Evolutionary conservation across 805 yeast species (phyloP), one percentile per base, ranked within the genome.

Genomic region (Saccharomycopsis schoenii): DNA sequence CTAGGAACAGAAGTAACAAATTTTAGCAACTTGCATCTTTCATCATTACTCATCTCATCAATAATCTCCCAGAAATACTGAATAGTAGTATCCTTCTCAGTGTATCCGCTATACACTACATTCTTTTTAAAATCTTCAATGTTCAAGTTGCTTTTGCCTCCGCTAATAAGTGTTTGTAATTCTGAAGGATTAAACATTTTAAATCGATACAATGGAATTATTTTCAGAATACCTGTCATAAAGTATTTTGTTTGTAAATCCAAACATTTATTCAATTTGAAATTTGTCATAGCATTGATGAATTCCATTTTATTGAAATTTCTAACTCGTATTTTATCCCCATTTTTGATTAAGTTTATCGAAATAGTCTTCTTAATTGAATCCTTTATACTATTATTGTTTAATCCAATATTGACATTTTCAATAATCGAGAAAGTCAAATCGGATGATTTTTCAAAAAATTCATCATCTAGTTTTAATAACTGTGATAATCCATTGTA

Each of bases 1-100:
- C 92, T 80, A 1, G 97, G 86, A 1, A 90, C 96, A 0, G 97
- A 88, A 0, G 98, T 94, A 34, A 89, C 97, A 74, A 93, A 94
- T 69, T 89, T 89, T 34, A 94, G 73, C 60, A 94, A 80, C 58
- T 81, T 80, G 21, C 83, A 77, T 64, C 83, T 77, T 60, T 90
- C 89, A n/a, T 78, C 79, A 1, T 80, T 74, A 1, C 77, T 70
- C 78, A 90, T 81, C 62, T 89, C 96, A 3, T 75, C 76, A 5
- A 94, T 76, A 5, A 90, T 83, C 62, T 84, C 83, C 92, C 97
- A 91, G 65, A 94, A 82, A 62, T 81, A 74, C 17, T 62, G 62
- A 1, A 93, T 75, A 0, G 96, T 89, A n/a, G 69, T 62, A 68
- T 85, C 89, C 2, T 70, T 70, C 11, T 74, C 81, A 14, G 70